Percentiles rank a stretch among this genome's conserved stretches.
These are phyloP conservation scores for Mortierella sp. DNA, from an alignment of 371 early-diverging fungal species.

Conservation along the genomic window DNA sequence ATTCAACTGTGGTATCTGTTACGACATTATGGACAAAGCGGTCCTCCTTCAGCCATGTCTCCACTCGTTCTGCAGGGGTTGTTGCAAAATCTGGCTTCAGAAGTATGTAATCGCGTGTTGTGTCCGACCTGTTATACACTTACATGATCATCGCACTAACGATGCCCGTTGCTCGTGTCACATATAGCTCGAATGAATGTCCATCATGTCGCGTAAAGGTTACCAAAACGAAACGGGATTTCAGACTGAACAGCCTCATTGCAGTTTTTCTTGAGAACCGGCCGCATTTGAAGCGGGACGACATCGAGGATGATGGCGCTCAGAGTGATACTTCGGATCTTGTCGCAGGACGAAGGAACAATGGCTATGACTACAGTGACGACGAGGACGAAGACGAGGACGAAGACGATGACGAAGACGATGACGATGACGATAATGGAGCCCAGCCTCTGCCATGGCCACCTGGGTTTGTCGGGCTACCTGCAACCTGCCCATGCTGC, in stretches of 20 bases:
- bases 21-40: conserved; percentile 46
- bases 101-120: too few relatives aligned
- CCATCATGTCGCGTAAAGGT: conserved; percentile 39
- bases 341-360: conserved; percentile 7
- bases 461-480: conserved; percentile 4
- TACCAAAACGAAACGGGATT: conserved; percentile 32
- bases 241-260: conserved; percentile 45
- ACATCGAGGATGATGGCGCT: conserved; percentile 32
- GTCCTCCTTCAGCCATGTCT: conserved; percentile 45
- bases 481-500: conserved; percentile 37
- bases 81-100: conserved; percentile 39
- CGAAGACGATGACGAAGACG: conserved; percentile 13
- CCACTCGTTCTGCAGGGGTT: conserved; percentile 44
- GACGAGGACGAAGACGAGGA: conserved; percentile 22
- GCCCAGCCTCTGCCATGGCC: not conserved
- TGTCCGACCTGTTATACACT: too few relatives aligned
- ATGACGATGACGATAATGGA: conserved; percentile 13
- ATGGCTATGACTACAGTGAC: conserved; percentile 7
- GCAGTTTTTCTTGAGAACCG: conserved; percentile 26
- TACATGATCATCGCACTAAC: not conserved
- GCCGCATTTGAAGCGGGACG: conserved; percentile 45
- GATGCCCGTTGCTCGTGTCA: not conserved
- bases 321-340: conserved; percentile 39
- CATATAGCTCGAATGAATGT: conserved; percentile 19
- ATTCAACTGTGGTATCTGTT: conserved; percentile 47